Evolutionary conservation across 257 asterid species (phyloP), one percentile per base, ranked within the genome.

Genomic region (Parsonsia alboflavescens): DNA sequence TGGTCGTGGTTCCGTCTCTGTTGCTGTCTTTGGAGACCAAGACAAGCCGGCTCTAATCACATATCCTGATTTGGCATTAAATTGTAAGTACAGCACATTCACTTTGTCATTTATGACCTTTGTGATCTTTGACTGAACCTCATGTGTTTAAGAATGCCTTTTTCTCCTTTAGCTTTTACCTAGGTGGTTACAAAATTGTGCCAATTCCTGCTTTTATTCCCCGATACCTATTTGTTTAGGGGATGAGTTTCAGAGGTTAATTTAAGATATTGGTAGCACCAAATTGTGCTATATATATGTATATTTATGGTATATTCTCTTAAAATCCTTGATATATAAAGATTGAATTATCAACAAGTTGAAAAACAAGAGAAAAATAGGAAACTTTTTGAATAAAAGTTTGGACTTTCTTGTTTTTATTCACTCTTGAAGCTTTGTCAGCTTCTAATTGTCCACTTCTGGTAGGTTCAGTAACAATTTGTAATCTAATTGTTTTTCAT

Each of bases 21-120:
- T 95, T 81, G 73, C 89, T 61, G 90, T 95, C 72, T 91, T 88
- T 46, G 99, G 99, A 67, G 97, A 95, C 82, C 98, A 73, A 75
- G 99, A 90, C 87, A 95, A 92, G 84, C 98, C 98, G 21, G 97
- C 97, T 80, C 91, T 95, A 26, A 81, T 92, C 72, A 95, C 98
- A 21, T 95, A 92, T 84, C 99, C 99, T 30, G 98, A 95, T 81
- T 87, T 95, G 87, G 98, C 97, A 64, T 82, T 92, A 75, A 92
- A 95, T 81, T 85, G 99, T 95, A 82, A 94, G 96, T 83, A 71
- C 77, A 53, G 61, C 39, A 24, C 19, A 41, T 77, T 62, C 58
- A 74, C 45, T 44, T 39, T 72, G 68, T 84, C 71, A 68, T 61
- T 2, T 49, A 42, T 36, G 8, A 64, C 73, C 44, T 30, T 56